Conservation (phyloP, 139 green algal genomes). For the Coccomyxa sp. region DNA sequence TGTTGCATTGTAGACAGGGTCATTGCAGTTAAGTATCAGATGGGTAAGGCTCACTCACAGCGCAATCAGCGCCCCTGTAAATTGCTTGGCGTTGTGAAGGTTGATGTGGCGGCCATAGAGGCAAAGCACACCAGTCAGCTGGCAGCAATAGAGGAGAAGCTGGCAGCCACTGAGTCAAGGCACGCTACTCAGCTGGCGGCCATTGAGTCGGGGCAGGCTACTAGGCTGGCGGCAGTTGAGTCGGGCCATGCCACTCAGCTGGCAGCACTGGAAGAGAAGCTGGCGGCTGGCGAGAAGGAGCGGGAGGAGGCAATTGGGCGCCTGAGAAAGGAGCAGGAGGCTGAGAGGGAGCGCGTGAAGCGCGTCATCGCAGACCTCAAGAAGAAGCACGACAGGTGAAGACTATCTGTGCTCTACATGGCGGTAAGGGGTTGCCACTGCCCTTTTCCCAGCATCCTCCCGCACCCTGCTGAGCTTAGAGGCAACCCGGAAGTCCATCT, state of each 20-base stretch:
- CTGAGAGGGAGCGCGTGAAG: constrained; percentile 35
- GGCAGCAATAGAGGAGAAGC: not conserved
- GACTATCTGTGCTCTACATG: no score
- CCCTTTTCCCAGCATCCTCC: no score
- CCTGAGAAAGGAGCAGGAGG: constrained; percentile 35
- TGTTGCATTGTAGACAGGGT: no score
- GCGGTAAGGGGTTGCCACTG: no score
- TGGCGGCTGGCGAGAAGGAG: not conserved
- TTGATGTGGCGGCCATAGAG: not conserved
- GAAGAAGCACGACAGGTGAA: constrained; percentile 31
- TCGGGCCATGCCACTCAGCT: not conserved
- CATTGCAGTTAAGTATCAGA: no score
- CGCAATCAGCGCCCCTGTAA: no score
- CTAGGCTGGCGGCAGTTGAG: not conserved
- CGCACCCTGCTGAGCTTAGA: no score
- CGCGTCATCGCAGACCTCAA: constrained; percentile 32
- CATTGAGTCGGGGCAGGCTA: not conserved
- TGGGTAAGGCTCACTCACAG: no score
- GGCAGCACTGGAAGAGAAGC: not conserved
- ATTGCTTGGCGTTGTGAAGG: not conserved
- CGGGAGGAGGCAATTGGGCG: constrained; percentile 7
- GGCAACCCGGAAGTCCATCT: no score
- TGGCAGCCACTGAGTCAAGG: not conserved
- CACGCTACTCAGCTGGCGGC: not conserved
- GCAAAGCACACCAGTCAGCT: not conserved